Evolutionary conservation across 257 asterid genomes (phyloP).

Genomic region (Nicotiana noctiflora): DNA sequence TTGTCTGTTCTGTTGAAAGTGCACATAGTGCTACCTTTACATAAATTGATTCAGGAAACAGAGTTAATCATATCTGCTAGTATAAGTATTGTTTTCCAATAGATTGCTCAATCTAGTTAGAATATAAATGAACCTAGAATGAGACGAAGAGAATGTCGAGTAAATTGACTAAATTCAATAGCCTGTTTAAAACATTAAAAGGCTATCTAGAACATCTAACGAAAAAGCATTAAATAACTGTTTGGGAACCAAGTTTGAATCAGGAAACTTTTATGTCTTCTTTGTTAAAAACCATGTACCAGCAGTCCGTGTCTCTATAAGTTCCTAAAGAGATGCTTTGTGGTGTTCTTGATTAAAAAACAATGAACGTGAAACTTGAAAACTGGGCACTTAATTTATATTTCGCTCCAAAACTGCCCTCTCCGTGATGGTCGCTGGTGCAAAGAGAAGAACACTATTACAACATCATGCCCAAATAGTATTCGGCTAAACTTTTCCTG

Average conservation of each 20-base stretch:
- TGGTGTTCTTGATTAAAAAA: not conserved
- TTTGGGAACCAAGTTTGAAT: not conserved
- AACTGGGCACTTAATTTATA: not conserved
- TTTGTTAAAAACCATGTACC: not conserved
- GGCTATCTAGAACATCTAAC: not conserved
- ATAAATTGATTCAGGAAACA: not conserved
- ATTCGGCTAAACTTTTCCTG: not conserved
- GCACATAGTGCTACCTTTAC: not conserved
- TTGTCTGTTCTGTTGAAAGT: not conserved
- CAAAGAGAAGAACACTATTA: not conserved
- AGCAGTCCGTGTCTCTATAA: not conserved
- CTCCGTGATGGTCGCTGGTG: not conserved
- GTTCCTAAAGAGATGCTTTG: not conserved
- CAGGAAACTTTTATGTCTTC: not conserved
- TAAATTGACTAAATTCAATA: not conserved
- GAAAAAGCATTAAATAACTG: not conserved
- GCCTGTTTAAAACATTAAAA: not conserved
- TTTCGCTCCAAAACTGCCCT: not conserved
- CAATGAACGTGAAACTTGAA: not conserved
- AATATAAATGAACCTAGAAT: not conserved
- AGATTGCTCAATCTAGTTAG: not conserved
- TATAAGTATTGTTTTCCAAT: not conserved
- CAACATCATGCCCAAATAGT: not conserved
- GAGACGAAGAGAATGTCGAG: not conserved
- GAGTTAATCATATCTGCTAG: not conserved